phyloP scores from a whole-genome alignment of 441 rosid genomes.

The Gossypium trilobum region DNA sequence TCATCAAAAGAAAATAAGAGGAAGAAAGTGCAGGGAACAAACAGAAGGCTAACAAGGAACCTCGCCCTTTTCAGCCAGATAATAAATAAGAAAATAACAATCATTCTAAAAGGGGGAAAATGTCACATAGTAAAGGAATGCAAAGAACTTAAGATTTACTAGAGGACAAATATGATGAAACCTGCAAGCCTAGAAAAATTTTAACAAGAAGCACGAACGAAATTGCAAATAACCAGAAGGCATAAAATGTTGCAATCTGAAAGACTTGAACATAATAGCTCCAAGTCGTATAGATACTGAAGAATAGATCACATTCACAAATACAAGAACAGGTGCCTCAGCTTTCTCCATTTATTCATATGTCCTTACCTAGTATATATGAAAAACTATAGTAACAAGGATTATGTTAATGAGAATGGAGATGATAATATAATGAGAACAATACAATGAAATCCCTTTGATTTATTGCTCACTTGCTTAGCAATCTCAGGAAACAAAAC shows the following conservation, averaged over 20 bases:
- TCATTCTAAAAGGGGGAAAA: not conserved
- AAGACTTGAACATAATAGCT: no score
- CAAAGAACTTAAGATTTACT: not conserved
- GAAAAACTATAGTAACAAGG: not conserved
- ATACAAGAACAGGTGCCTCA: not conserved
- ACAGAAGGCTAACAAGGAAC: conserved; percentile 13
- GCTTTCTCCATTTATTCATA: not conserved
- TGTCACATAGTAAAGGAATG: not conserved
- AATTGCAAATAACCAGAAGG: not conserved
- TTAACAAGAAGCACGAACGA: not conserved
- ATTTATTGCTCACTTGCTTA: not conserved
- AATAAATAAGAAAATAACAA: not conserved
- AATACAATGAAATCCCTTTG: not conserved
- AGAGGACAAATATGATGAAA: not conserved
- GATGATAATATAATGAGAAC: not conserved
- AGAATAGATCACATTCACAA: not conserved
- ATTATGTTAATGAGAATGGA: not conserved
- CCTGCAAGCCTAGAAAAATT: not conserved
- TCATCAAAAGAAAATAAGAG: conserved; percentile 12
- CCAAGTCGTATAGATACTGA: not conserved
- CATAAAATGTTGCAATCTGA: not conserved
- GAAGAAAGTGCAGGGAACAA: conserved; percentile 4
- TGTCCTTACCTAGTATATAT: not conserved
- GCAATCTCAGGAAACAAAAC: not conserved
- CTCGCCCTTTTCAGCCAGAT: not conserved